These are phyloP conservation scores for Neoboletus subvelutipes DNA, from an alignment of 768 basidiomycete genomes.

Conservation along the genomic window DNA sequence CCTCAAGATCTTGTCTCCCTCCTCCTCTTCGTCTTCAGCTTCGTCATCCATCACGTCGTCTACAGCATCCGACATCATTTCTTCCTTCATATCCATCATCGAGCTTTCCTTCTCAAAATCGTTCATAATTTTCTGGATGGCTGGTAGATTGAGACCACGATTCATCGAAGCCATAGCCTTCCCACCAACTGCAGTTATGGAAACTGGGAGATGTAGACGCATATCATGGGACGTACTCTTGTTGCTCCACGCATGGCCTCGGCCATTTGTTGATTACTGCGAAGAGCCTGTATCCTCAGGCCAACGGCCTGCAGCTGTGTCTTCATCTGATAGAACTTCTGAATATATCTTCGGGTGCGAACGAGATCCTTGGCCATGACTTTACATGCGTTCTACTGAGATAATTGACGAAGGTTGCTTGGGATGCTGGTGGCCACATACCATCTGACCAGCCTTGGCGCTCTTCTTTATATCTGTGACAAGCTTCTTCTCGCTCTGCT, in stretches of 20 bases:
- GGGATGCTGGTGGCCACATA: conserved; percentile 34
- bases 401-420: conserved; percentile 17
- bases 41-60: conserved; percentile 97
- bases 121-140: conserved; percentile 94
- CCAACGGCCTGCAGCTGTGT: conserved; percentile 97
- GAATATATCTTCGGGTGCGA: conserved; percentile 89
- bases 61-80: conserved; percentile 99
- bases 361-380: conserved; percentile 99
- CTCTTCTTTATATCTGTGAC: conserved; percentile 94
- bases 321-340: conserved; percentile 99
- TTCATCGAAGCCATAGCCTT: conserved; percentile 99
- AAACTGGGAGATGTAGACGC: not conserved
- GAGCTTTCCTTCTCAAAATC: conserved; percentile 98
- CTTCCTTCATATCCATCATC: conserved; percentile 99
- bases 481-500: conserved; percentile 96
- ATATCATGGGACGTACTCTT: conserved; percentile 56
- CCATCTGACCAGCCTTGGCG: conserved; percentile 94
- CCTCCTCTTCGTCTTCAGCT: conserved; percentile 90
- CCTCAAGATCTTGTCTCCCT: conserved; percentile 92
- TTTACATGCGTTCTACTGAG: conserved; percentile 89
- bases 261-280: conserved; percentile 99
- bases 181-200: conserved; percentile 2
- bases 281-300: conserved; percentile 90
- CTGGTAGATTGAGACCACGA: conserved; percentile 89
- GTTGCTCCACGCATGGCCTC: conserved; percentile 99